Percentiles rank a stretch among this genome's conserved stretches.
These are phyloP conservation scores for Phellinidium pouzarii DNA, from an alignment of 1,284 basidiomycete species.

Conservation along the genomic window DNA sequence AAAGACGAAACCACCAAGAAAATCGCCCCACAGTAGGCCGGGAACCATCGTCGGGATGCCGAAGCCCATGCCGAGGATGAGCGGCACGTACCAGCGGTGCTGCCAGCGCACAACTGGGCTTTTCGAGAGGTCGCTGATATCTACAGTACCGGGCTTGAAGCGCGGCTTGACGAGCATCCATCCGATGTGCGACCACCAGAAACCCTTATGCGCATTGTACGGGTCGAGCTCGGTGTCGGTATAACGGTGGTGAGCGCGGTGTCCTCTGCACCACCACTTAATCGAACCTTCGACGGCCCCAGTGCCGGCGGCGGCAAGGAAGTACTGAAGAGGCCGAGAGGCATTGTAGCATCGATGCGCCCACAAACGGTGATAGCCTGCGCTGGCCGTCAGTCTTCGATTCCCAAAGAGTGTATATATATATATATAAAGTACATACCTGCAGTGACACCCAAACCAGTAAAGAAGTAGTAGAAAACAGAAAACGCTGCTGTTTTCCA, in stretches of 20 bases:
- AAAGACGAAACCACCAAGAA: conserved; percentile 78
- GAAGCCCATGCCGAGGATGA: conserved; percentile 72
- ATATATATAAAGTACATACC: conserved; percentile 26
- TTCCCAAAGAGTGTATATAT: conserved; percentile 9
- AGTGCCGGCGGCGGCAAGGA: conserved; percentile 72
- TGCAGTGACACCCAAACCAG: conserved; percentile 53
- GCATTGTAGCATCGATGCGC: conserved; percentile 90
- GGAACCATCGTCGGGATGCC: conserved; percentile 72
- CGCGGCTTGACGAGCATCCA: conserved; percentile 94
- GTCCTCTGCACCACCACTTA: conserved; percentile 92
- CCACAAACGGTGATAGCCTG: conserved; percentile 91
- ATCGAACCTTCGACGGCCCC: conserved; percentile 89
- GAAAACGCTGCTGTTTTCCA: conserved; percentile 68
- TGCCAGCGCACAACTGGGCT: conserved; percentile 82
- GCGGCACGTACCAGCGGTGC: conserved; percentile 70
- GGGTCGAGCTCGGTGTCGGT: conserved; percentile 95
- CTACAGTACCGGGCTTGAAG: conserved; percentile 81
- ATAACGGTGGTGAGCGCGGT: conserved; percentile 91
- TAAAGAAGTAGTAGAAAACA: conserved; percentile 79
- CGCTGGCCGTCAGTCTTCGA: neutral
- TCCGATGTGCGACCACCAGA: conserved; percentile 77
- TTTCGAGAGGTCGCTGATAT: conserved; percentile 78
- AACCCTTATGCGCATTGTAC: conserved; percentile 84
- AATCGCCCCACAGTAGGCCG: conserved; percentile 81
- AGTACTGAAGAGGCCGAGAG: conserved; percentile 71